Conservation (phyloP, 75 land plant species). For the Azolla pinnata region DNA sequence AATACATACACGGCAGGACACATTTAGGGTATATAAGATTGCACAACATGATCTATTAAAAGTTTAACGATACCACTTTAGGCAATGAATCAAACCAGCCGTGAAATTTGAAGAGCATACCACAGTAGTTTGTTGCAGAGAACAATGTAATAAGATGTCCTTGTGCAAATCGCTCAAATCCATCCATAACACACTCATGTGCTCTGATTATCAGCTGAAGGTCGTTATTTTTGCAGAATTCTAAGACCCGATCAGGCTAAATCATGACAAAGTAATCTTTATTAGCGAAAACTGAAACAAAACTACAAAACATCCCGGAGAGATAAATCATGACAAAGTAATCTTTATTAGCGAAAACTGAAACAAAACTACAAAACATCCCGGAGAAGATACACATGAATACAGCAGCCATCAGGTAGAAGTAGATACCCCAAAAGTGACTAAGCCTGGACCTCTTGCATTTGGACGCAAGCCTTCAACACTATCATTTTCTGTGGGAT, state of each 20-base stretch:
- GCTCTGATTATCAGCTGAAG: slow-evolving; percentile 95
- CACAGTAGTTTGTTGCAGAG: slow-evolving; percentile 98
- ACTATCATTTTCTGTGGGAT: slow-evolving; percentile 99
- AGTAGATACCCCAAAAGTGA: slow-evolving; percentile 85
- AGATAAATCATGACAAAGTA: too few species aligned
- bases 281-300: background rate
- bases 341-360: too few species aligned
- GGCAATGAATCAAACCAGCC: too few species aligned
- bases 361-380: too few species aligned
- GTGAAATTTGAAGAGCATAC: too few species aligned
- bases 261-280: background rate
- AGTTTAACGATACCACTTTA: too few species aligned
- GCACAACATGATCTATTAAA: too few species aligned
- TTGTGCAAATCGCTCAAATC: slow-evolving; percentile 99
- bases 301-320: too few species aligned
- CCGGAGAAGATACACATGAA: too few species aligned
- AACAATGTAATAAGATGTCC: slow-evolving; percentile 96
- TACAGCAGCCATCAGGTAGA: too few species aligned
- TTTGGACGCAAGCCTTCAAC: slow-evolving; percentile 98
- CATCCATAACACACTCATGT: slow-evolving; percentile 99
- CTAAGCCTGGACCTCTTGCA: slow-evolving; percentile 97
- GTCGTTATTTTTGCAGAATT: slow-evolving; percentile 97
- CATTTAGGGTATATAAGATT: too few species aligned
- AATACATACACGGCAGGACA: too few species aligned
- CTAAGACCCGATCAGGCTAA: slow-evolving; percentile 99